These are phyloP conservation scores for Cryptosporidium xiaoi DNA, from an alignment of 169 alveolate genomes.

Conservation along the genomic window DNA sequence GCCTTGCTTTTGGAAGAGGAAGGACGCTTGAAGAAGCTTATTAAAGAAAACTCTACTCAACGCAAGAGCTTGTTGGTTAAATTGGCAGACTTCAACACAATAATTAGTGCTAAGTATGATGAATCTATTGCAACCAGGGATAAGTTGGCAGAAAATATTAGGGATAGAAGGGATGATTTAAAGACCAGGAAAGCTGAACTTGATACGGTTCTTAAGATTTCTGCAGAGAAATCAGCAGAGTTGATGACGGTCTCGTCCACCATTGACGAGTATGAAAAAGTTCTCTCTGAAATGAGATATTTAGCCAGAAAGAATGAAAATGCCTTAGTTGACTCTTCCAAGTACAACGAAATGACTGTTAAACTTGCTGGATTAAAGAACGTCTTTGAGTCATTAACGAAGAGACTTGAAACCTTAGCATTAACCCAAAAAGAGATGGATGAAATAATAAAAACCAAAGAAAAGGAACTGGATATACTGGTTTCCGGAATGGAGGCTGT, in stretches of 20 bases:
- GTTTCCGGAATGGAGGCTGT: slow-evolving; percentile 6
- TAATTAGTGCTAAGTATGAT: slow-evolving; percentile 30
- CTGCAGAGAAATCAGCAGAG: slow-evolving; percentile 43
- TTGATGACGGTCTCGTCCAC: slow-evolving; percentile 6
- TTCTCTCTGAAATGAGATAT: slow-evolving; percentile 4
- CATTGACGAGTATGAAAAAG: slow-evolving; percentile 29
- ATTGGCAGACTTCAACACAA: neutral
- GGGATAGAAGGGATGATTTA: neutral
- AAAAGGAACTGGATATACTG: slow-evolving; percentile 12
- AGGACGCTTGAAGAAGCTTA: neutral
- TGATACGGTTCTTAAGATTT: slow-evolving; percentile 7
- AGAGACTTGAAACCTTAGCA: neutral
- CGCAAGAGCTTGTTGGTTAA: slow-evolving; percentile 4
- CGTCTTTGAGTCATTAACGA: slow-evolving; percentile 17
- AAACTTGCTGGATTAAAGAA: slow-evolving; percentile 16
- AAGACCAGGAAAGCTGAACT: slow-evolving; percentile 31
- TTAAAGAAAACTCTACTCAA: slow-evolving; percentile 25
- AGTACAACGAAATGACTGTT: slow-evolving; percentile 7
- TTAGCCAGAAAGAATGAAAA: slow-evolving; percentile 9
- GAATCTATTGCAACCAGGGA: slow-evolving; percentile 22
- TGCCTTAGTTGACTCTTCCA: slow-evolving; percentile 24
- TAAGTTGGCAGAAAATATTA: slow-evolving; percentile 7
- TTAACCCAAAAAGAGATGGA: slow-evolving; percentile 10
- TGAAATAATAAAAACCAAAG: slow-evolving; percentile 7
- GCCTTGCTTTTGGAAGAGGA: slow-evolving; percentile 36